A percentile compares a stretch with the other conserved stretches of the same genome.
These are phyloP conservation scores for Pneumocystis jirovecii DNA, from an alignment of 1,139 yeast species.

Conservation along the genomic window DNA sequence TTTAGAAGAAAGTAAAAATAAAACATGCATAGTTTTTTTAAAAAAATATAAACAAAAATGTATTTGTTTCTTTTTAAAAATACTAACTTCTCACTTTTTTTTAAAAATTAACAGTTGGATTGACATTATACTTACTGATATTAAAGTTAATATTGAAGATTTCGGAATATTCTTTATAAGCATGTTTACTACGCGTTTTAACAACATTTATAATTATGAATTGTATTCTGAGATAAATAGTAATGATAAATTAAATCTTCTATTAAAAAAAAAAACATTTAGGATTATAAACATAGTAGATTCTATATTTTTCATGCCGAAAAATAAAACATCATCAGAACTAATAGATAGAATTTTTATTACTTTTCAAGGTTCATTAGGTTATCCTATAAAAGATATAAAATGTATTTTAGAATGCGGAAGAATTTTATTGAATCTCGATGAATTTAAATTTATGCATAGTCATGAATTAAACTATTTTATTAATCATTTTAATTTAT, in stretches of 20 bases:
- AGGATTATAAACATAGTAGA: conserved; percentile 1
- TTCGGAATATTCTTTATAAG: conserved; percentile 13
- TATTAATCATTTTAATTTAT: conserved; percentile 16
- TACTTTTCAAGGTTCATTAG: background rate
- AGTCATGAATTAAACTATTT: background rate
- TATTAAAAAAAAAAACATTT: conserved; percentile 5
- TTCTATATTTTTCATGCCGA: conserved; percentile 1
- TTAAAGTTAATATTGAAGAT: conserved; percentile 8
- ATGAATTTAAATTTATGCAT: background rate
- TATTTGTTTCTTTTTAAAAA: conserved; percentile 6
- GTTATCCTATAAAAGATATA: background rate
- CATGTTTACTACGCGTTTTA: conserved; percentile 2
- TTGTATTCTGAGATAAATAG: conserved; percentile 8
- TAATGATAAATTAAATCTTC: conserved; percentile 3
- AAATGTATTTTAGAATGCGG: conserved; percentile 20
- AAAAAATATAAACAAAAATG: background rate
- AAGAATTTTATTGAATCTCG: conserved; percentile 9
- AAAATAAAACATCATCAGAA: background rate
- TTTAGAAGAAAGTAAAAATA: background rate
- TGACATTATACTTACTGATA: conserved; percentile 11
- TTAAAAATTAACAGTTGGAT: conserved; percentile 5
- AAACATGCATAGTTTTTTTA: background rate
- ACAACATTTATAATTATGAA: conserved; percentile 4
- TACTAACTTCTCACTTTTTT: background rate
- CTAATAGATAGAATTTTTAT: background rate